Evolutionary conservation across 805 yeast species (phyloP).

Genomic region (Kazachstania taianensis): DNA sequence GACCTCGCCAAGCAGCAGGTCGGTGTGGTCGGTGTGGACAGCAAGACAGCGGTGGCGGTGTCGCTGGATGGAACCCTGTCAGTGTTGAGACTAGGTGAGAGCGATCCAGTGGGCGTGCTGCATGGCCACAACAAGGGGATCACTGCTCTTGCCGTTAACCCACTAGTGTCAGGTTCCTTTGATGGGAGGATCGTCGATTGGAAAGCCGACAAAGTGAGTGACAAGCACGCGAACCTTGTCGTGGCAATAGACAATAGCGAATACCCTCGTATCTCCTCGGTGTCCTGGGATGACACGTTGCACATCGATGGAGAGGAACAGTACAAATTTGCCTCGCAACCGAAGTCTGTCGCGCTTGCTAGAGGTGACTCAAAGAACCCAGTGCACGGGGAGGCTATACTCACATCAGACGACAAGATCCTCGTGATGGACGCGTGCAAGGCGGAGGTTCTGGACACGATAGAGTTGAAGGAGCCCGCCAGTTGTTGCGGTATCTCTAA

Average conservation of each 20-base stretch:
- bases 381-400: conserved; percentile 33
- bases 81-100: conserved; percentile 38
- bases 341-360: conserved; percentile 34
- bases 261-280: conserved; percentile 35
- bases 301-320: conserved; percentile 27
- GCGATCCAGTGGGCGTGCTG: conserved; percentile 30
- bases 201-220: conserved; percentile 33
- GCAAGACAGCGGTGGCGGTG: conserved; percentile 50
- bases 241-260: conserved; percentile 36
- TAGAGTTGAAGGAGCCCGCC: conserved; percentile 31
- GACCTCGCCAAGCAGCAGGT: conserved; percentile 52
- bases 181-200: conserved; percentile 70
- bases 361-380: conserved; percentile 21
- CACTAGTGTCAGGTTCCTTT: conserved; percentile 55
- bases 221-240: conserved; percentile 57
- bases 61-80: conserved; percentile 65
- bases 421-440: conserved; percentile 21
- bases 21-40: conserved; percentile 57
- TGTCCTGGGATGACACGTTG: conserved; percentile 85
- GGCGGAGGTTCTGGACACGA: conserved; percentile 25
- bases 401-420: conserved; percentile 37
- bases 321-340: conserved; percentile 37
- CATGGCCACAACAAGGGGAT: conserved; percentile 78
- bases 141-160: conserved; percentile 41
- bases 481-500: conserved; percentile 39